Evolutionary conservation across 139 green algal species (phyloP), one percentile per base, ranked within the genome.

Genomic region (Volvox reticuliferus): DNA sequence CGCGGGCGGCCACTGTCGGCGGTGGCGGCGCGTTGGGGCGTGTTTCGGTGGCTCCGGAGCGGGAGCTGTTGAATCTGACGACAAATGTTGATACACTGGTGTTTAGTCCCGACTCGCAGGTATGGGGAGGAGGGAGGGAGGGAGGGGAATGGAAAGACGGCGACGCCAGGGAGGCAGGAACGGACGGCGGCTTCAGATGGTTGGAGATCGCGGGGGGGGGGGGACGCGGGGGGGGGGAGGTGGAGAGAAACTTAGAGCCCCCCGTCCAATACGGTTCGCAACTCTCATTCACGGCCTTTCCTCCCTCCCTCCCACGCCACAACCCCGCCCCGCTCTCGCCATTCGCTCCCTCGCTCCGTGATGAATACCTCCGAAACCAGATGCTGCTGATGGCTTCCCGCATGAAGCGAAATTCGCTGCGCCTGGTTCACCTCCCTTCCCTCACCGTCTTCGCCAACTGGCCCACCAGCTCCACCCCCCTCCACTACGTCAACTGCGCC

Each of bases 381-480:
- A 89, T 99, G 67, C 93, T 99, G 88, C 95, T 96, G 1, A 94
- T 98, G 77, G 95, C 94, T 3, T 98, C 96, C 5, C 94, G 95
- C 44, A 94, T 98, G 94, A 97, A 98, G 94, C 95, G 94, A 32
- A 97, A 99, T 71, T 87, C 97, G 21, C 94, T 99, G 92, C 94
- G 98, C 0, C 81, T 99, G 85, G 94, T 99, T 80, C 98, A 99
- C 92, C 67, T 99, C 32, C 95, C 97, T 12, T 95, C 93, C 19
- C 73, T 94, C 50, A 99, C 96, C 26, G 97, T 98, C 17, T 99
- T 98, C 84, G 90, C 93, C 84, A 99, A 99, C 93, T 99, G 98
- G 98, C 98, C 98, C 1, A 99, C 97, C 0, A 92, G 89, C 33
- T 93, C 90, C 65, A 97, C 96, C 16, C 98, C 98, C 36, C 92